Percentiles rank a stretch among this genome's conserved stretches.
These are phyloP conservation scores for Articulospora tetracladia DNA, from an alignment of 495 filamentous ascomycete species.

Conservation along the genomic window DNA sequence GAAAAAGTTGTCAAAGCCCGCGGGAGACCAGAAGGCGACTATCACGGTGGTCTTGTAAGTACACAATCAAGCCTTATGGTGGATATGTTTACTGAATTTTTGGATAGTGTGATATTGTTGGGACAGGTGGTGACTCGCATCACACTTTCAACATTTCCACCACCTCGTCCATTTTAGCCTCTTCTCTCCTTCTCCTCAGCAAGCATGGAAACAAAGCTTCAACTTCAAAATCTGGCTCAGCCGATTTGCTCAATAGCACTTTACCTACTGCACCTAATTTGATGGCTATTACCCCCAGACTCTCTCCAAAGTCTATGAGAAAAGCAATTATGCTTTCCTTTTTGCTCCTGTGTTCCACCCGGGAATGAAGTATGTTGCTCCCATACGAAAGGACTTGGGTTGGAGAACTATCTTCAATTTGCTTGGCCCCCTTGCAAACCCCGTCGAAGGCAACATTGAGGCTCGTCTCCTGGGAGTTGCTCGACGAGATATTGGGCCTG, in stretches of 20 bases:
- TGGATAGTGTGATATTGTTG: slow-evolving; percentile 83
- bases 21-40: slow-evolving; percentile 61
- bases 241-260: slow-evolving; percentile 79
- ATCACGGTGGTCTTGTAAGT: slow-evolving; percentile 64
- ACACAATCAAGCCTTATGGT: slow-evolving; percentile 3
- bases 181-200: slow-evolving; percentile 72
- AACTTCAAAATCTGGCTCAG: slow-evolving; percentile 91
- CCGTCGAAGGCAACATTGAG: slow-evolving; percentile 72
- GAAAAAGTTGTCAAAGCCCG: slow-evolving; percentile 50
- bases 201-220: slow-evolving; percentile 98
- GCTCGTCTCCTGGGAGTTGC: slow-evolving; percentile 90
- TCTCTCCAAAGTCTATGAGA: slow-evolving; percentile 63
- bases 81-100: slow-evolving; percentile 5
- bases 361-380: slow-evolving; percentile 81
- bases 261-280: slow-evolving; percentile 68
- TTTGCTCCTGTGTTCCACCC: slow-evolving; percentile 97
- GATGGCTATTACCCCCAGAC: slow-evolving; percentile 65
- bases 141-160: slow-evolving; percentile 98
- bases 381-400: slow-evolving; percentile 77
- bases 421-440: slow-evolving; percentile 88
- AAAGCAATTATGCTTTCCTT: slow-evolving; percentile 89
- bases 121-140: slow-evolving; percentile 94
- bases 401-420: slow-evolving; percentile 97
- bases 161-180: slow-evolving; percentile 87
- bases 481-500: slow-evolving; percentile 74